Evolutionary conservation across 1,284 basidiomycete genomes (phyloP), one percentile per base, ranked within the genome.

Genomic region (Moesziomyces sp.): DNA sequence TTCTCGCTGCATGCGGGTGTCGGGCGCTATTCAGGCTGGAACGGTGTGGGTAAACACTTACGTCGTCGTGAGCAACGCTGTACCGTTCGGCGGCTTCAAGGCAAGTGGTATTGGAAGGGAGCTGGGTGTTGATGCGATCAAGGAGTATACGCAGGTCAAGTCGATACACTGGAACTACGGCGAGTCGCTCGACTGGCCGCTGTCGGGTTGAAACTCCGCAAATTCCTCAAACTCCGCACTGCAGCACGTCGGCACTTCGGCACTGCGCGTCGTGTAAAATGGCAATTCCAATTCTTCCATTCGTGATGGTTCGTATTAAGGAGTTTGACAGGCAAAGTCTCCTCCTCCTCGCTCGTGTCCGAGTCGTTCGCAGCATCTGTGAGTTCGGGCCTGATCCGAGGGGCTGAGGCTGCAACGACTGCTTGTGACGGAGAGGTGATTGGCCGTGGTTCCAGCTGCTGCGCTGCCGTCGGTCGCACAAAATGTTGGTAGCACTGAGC

Each of bases 141-240:
- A 72, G 69, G 93, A 92, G 84, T 95, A 94, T 86, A 91, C 92
- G 3, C 87, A 89, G 57, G 88, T 93, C 86, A 96, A 96, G 66
- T 45, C 90, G 5, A 90, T 94, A 2, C 92, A 93, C 78, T 86
- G 93, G 85, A 93, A 94, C 50, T 69, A 52, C 44, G 66, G 60
- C 34, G 66, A 69, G 52, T 42, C 40, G 23, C 46, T 73, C 34
- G 63, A 66, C 26, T 68, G 70, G 64, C 70, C 70, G 3, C 38
- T 67, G 23, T 42, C 56, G 19, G 62, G 62, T n/a, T 63, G 38
- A 51, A n/a, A 13, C n/a, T 11, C 24, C 2, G 16, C 46, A 26
- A 26, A 26, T 26, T 26, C 24, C 24, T 46, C 13, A 4, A 30
- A 30, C 11, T 18, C 19, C 30, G 5, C 40, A 6, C 38, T 56